Evolutionary conservation across 2,329 filamentous ascomycete species (phyloP), one percentile per base, ranked within the genome.

Genomic region (Pezicula rhizophila): DNA sequence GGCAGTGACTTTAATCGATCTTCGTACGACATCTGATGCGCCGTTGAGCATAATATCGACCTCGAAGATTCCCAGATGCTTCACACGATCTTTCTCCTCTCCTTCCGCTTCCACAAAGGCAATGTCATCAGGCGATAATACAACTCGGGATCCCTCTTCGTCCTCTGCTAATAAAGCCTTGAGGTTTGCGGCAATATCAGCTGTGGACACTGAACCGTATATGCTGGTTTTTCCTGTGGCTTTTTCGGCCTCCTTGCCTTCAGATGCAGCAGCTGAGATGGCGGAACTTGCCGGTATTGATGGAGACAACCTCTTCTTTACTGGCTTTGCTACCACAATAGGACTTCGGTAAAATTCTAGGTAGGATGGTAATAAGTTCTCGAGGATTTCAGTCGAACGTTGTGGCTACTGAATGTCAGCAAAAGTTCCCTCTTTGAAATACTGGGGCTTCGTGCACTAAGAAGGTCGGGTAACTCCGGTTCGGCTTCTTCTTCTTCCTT

Each of bases 131-230:
- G 77, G 69, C 2, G 65, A 64, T 18, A 81, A 49, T 15, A 73
- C 67, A 2, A 81, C 70, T 15, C 71, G 67, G 28, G 69, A 66
- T 25, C 74, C 75, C 61, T 79, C 72, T 47, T 75, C 70, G 55
- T 78, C 74, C 49, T 71, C 69, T 33, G 70, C 71, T 53, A 80
- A 64, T 20, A 72, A 67, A 38, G 68, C 68, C 50, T 69, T 72
- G 48, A 81, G 68, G 20, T 69, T 72, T 14, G 66, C 60, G 7
- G 68, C 70, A 47, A 82, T 67, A 58, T 82, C 78, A 20, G 66
- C 62, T 7, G 71, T 72, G n/a, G 75, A 74, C 4, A 82, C 76
- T 3, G 75, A 77, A 23, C 77, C 78, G 54, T 77, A 60, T 15
- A 64, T 78, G 14, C 66, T 65, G 17, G 64, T 61, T 18, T 57